A percentile compares a stretch with the other conserved stretches of the same genome.
Conservation (phyloP, 192 early-diverging fungal species). For the Lobosporangium transversale region DNA sequence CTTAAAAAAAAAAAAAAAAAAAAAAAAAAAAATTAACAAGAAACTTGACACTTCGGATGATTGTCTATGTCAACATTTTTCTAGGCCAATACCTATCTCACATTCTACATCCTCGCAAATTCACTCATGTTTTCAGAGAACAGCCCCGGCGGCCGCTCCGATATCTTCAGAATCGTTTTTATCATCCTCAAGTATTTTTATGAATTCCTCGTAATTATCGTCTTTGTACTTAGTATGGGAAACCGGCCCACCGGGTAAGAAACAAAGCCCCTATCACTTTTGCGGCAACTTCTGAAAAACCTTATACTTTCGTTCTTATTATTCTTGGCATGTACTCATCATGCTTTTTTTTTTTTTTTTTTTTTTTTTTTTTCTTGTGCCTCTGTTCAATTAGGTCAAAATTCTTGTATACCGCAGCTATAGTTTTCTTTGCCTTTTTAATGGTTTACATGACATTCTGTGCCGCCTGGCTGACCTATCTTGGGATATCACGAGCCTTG, state of each 20-base stretch:
- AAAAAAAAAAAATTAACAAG: no score
- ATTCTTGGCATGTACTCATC: no score
- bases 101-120: conserved; percentile 62
- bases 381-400: conserved; percentile 56
- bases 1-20: no score
- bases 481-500: conserved; percentile 68
- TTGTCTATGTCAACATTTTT: neutral
- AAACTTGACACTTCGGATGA: neutral
- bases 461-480: conserved; percentile 72
- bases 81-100: conserved; percentile 74
- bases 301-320: no score
- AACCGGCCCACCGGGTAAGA: conserved; percentile 88
- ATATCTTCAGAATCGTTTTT: conserved; percentile 67
- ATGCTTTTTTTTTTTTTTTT: no score
- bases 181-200: conserved; percentile 80
- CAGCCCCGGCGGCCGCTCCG: conserved; percentile 52
- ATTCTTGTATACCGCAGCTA: conserved; percentile 75
- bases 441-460: conserved; percentile 91
- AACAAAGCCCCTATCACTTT: neutral
- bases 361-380: neutral
- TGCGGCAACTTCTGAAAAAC: neutral
- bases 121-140: conserved; percentile 55
- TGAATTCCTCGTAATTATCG: conserved; percentile 71
- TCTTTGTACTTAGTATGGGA: conserved; percentile 90
- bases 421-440: conserved; percentile 86